Evolutionary conservation across 345 rosid species (phyloP), one percentile per base, ranked within the genome.

Genomic region (Clarkia xantiana): DNA sequence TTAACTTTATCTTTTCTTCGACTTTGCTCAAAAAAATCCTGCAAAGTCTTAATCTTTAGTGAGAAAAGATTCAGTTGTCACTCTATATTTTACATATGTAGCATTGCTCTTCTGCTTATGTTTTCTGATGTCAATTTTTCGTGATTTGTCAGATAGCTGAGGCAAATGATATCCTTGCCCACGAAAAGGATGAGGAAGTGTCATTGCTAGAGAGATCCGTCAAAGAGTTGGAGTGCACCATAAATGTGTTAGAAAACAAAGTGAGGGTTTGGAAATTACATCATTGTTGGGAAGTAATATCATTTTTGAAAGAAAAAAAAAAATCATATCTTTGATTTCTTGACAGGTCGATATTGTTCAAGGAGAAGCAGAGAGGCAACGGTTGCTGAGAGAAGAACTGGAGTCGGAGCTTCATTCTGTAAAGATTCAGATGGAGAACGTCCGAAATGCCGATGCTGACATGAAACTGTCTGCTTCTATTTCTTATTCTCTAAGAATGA

Each of bases 291-390:
- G 36, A 29, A 29, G 9, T 5, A 4, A 29, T 5, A 29, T 29
- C 36, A 29, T 2, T 29, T 29, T 1, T 29, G 6, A 5, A 29
- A n/a, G n/a, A n/a, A n/a, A n/a, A n/a, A n/a, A 10, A 29, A 5
- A 29, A 29, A 29, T 29, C 36, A 5, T 10, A 29, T 29, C 0
- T 29, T 29, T 29, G 36, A 10, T 29, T 29, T 29, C 60, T 25
- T 68, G 55, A 66, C 62, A 93, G 99, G 94, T 79, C 62, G 87
- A 78, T 52, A 77, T 82, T 71, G 66, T 93, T 56, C 82, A 84
- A 68, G 94, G 62, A 66, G 96, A 93, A 82, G 83, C 96, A 62
- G 96, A 91, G 67, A 71, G 86, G 49, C 96, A 87, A 47, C 71
- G 82, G 14, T 58, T 91, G 67, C 81, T 81, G 61, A 78, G 94